Evolutionary conservation across 2,329 filamentous ascomycete species (phyloP), one percentile per base, ranked within the genome.

Genomic region (Venturia oleaginea): DNA sequence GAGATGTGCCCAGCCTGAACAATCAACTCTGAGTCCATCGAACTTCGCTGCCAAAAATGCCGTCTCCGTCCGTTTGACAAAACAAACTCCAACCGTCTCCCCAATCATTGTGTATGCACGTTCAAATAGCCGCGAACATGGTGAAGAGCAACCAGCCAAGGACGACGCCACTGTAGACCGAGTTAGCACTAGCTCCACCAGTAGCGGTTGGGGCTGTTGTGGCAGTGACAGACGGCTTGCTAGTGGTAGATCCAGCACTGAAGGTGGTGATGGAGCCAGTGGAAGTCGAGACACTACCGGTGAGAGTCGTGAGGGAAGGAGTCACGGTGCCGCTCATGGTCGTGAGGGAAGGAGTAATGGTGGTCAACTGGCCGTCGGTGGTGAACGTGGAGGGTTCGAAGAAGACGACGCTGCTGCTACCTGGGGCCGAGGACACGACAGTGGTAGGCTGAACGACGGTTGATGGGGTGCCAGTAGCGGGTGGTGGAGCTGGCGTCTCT

Each of bases 171-270:
- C 51, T 57, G 27, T 17, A 34, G 24, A 34, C 27, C 27, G 30
- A 22, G 51, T 57, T 57, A 57, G 51, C 51, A 57, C 51, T 32
- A 60, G 59, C 34, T 17, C 27, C 59, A 60, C 37, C 59, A 60
- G 54, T 32, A n/a, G 27, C 54, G 32, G 59, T 27, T n/a, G 59
- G 32, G n/a, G 17, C 27, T 22, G 34, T 22, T 19, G 59, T 60
- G n/a, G 59, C 38, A 17, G 59, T 40, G 30, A 37, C 59, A 43
- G 59, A 60, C 37, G 59, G 19, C 59, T 60, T 60, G 32, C 15
- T 57, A 19, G 51, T 57, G 7, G 48, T 30, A 8, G 51, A 34
- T 32, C 51, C 51, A 34, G 51, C 51, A 30, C 27, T 57, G 51
- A 57, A 57, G 15, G 51, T 57, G 51, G 51, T 57, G 30, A 57